These are phyloP conservation scores for Gastrolobium villosum DNA, from an alignment of 306 rosid genomes.

Conservation along the genomic window DNA sequence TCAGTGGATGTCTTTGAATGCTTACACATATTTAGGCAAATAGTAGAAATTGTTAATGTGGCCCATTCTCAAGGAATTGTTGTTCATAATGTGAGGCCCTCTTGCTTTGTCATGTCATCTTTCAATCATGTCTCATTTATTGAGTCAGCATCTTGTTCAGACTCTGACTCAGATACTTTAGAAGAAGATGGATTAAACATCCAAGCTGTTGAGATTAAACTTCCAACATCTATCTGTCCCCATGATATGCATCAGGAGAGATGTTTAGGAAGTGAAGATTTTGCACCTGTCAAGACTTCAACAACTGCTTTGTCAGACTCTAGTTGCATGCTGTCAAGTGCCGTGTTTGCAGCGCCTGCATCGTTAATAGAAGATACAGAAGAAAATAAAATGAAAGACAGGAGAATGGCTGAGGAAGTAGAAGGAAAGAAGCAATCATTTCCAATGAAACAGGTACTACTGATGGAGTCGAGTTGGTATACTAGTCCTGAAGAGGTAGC, in stretches of 20 bases:
- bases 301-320: constrained; percentile 61
- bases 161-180: constrained; percentile 74
- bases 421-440: constrained; percentile 70
- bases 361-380: constrained; percentile 62
- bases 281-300: constrained; percentile 53
- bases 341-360: constrained; percentile 59
- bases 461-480: constrained; percentile 81
- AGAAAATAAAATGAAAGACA: constrained; percentile 59
- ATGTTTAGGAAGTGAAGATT: constrained; percentile 57
- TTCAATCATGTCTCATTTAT: constrained; percentile 81
- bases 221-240: constrained; percentile 48
- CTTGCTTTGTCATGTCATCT: constrained; percentile 85
- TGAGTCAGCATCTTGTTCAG: constrained; percentile 79
- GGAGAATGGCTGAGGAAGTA: constrained; percentile 55
- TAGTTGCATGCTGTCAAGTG: constrained; percentile 74
- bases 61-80: constrained; percentile 85
- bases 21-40: constrained; percentile 79
- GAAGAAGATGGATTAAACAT: constrained; percentile 57
- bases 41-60: constrained; percentile 73
- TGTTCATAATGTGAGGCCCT: constrained; percentile 83
- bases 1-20: constrained; percentile 73
- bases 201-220: constrained; percentile 57
- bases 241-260: constrained; percentile 50
- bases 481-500: constrained; percentile 82
- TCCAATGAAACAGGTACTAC: constrained; percentile 78